These are phyloP conservation scores for Saitoella complicata DNA, from an alignment of 805 yeast genomes.

Conservation along the genomic window DNA sequence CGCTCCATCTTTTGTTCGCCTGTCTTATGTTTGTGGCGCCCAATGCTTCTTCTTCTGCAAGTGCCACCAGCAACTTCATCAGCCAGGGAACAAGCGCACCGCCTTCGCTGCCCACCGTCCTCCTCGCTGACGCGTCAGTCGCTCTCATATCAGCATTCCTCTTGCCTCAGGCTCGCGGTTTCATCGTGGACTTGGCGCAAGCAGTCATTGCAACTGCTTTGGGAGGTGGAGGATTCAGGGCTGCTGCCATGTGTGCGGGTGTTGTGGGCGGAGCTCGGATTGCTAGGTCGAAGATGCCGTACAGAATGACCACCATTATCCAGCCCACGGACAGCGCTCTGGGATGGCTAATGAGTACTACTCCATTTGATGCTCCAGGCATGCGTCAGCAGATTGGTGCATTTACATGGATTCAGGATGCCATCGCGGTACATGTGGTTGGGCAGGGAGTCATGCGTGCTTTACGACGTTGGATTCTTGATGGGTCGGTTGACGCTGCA, in stretches of 20 bases:
- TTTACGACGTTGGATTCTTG: constrained; percentile 17
- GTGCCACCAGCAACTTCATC: constrained; percentile 7
- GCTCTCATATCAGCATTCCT: constrained; percentile 13
- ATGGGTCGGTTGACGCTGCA: too few species aligned
- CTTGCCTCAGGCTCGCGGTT: constrained; percentile 10
- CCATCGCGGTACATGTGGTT: constrained; percentile 21
- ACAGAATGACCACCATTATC: too few species aligned
- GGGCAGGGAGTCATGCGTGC: constrained; percentile 18
- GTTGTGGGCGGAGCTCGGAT: constrained; percentile 15
- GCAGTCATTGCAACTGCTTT: constrained; percentile 17
- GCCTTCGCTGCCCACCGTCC: constrained; percentile 13
- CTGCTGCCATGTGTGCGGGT: constrained; percentile 19
- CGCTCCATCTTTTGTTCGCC: constrained; percentile 16
- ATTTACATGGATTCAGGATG: constrained; percentile 19
- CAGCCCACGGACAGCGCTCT: too few species aligned
- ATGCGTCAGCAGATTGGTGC: constrained; percentile 5
- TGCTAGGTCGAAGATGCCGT: background rate
- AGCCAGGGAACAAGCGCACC: constrained; percentile 12
- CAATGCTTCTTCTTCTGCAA: constrained; percentile 3
- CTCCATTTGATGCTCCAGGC: too few species aligned
- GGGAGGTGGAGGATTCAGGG: constrained; percentile 21
- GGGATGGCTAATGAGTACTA: too few species aligned
- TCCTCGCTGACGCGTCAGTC: constrained; percentile 20
- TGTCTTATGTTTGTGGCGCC: constrained; percentile 14
- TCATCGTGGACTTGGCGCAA: constrained; percentile 13